A percentile compares a stretch with the other conserved stretches of the same genome.
These are phyloP conservation scores for Mycena maculata DNA, from an alignment of 768 basidiomycete species.

Conservation along the genomic window DNA sequence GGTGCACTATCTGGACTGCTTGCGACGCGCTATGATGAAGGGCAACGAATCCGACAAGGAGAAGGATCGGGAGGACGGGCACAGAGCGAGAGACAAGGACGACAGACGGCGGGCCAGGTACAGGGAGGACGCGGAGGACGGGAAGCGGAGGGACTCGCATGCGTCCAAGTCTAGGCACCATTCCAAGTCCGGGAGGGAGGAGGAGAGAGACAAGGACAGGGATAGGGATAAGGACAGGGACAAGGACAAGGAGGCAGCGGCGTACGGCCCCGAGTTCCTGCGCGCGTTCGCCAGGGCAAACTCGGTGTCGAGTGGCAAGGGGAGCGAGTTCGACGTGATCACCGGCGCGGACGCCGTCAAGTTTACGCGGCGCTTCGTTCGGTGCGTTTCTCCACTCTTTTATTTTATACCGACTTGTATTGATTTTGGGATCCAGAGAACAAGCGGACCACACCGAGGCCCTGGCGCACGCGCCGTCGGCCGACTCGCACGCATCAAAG, in stretches of 20 bases:
- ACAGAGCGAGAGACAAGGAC: no score
- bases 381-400: neutral
- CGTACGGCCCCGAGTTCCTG: conserved; percentile 19
- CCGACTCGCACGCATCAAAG: neutral
- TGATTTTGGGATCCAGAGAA: neutral
- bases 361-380: conserved; percentile 10
- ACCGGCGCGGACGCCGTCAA: conserved; percentile 7
- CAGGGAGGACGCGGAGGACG: no score
- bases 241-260: neutral
- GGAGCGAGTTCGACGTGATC: conserved; percentile 10
- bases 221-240: neutral
- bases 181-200: neutral
- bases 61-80: no score
- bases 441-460: neutral
- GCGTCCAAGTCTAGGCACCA: no score
- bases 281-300: conserved; percentile 2
- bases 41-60: no score
- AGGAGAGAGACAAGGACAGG: neutral
- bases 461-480: neutral
- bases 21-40: no score
- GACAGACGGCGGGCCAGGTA: no score
- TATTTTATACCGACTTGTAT: neutral
- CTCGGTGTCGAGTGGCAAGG: neutral
- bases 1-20: no score
- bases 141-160: no score